These are phyloP conservation scores for Colletotrichum kahawae DNA, from an alignment of 2,329 filamentous ascomycete genomes.

Conservation along the genomic window DNA sequence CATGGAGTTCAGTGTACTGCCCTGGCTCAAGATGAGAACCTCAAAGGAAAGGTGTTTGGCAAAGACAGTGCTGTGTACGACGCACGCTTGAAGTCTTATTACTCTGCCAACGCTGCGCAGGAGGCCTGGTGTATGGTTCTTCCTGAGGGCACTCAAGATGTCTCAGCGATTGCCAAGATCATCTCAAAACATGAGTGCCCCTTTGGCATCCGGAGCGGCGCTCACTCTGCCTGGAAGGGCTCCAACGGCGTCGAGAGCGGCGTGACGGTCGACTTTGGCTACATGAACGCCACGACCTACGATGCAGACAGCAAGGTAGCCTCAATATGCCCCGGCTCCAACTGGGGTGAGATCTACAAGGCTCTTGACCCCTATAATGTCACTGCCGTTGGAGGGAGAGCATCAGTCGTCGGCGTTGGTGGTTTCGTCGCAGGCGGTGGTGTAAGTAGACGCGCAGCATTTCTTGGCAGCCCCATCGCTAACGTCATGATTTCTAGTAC, in stretches of 20 bases:
- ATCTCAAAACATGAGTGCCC: conserved; percentile 14
- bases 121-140: conserved; percentile 13
- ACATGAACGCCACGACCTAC: conserved; percentile 36
- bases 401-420: conserved; percentile 28
- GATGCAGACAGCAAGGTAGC: conserved; percentile 28
- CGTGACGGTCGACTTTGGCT: conserved; percentile 19
- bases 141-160: not conserved
- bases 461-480: not conserved
- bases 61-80: not conserved
- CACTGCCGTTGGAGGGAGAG: conserved; percentile 27
- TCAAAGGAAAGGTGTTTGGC: conserved; percentile 16
- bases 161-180: conserved; percentile 25
- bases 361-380: conserved; percentile 23
- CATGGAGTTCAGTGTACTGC: conserved; percentile 25
- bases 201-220: conserved; percentile 10
- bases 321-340: conserved; percentile 31
- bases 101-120: conserved; percentile 14
- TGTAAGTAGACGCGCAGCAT: not conserved
- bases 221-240: not conserved
- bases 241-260: conserved; percentile 11
- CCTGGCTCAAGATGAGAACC: conserved; percentile 22
- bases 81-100: conserved; percentile 5
- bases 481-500: conserved; percentile 9
- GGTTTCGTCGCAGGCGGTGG: conserved; percentile 29
- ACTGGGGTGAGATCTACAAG: conserved; percentile 28